A percentile compares a stretch with the other conserved stretches of the same genome.
These are phyloP conservation scores for Conoideocrella luteorostrata DNA, from an alignment of 2,329 filamentous ascomycete species.

Conservation along the genomic window DNA sequence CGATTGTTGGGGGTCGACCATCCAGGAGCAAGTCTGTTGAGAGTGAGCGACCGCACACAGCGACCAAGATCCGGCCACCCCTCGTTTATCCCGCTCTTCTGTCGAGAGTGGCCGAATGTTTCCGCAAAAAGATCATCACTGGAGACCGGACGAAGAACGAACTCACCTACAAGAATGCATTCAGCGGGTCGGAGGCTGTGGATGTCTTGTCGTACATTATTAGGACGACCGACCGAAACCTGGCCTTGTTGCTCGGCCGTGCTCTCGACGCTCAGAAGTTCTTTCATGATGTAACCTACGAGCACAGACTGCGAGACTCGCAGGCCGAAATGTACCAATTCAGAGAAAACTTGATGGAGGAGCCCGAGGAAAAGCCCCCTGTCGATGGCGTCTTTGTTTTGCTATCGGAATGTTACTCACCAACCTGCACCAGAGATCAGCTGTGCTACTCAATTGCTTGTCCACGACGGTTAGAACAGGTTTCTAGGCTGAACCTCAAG, in stretches of 20 bases:
- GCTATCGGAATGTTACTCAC: conserved; percentile 94
- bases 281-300: conserved; percentile 98
- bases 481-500: conserved; percentile 88
- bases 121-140: conserved; percentile 79
- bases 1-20: conserved; percentile 48
- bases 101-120: conserved; percentile 88
- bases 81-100: conserved; percentile 90
- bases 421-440: conserved; percentile 90
- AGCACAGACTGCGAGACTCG: conserved; percentile 92
- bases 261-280: conserved; percentile 97
- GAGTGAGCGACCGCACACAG: conserved; percentile 50
- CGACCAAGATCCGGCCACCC: conserved; percentile 61
- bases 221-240: conserved; percentile 89
- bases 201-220: conserved; percentile 96
- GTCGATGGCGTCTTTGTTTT: conserved; percentile 97
- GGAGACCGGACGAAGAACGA: conserved; percentile 94
- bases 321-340: conserved; percentile 95
- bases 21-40: conserved; percentile 52
- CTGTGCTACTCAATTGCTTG: conserved; percentile 98
- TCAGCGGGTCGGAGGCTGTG: conserved; percentile 91
- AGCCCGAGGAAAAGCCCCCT: conserved; percentile 59
- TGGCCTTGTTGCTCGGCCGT: conserved; percentile 83
- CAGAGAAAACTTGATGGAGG: conserved; percentile 83
- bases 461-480: conserved; percentile 86
- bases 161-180: conserved; percentile 92